These are phyloP conservation scores for Asterella californica DNA, from an alignment of 225 moss, liverwort and hornwort species.

Conservation along the genomic window DNA sequence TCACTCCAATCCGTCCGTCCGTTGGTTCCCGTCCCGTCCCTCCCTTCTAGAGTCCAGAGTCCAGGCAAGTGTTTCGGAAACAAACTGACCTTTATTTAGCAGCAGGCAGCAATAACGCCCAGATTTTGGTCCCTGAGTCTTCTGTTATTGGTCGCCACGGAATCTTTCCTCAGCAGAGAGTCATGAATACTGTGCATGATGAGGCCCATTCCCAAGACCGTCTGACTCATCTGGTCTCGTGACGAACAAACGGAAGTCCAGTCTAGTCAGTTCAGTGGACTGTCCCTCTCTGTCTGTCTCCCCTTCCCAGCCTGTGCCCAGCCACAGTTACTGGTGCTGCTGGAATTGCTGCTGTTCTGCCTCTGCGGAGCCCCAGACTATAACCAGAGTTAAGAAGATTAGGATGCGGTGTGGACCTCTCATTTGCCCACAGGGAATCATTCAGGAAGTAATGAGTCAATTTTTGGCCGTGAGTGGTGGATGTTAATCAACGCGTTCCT, in stretches of 20 bases:
- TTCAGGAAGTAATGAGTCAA: neutral
- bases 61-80: neutral
- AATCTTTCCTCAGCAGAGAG: neutral
- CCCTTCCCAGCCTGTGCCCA: too few species aligned
- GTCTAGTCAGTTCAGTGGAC: neutral
- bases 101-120: neutral
- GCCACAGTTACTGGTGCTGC: neutral
- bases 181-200: slow-evolving; percentile 3
- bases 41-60: too few species aligned
- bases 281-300: too few species aligned
- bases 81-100: too few species aligned
- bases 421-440: neutral
- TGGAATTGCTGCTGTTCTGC: neutral
- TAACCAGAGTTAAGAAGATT: neutral
- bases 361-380: neutral
- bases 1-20: neutral
- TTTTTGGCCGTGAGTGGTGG: neutral
- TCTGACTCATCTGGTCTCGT: neutral
- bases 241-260: neutral
- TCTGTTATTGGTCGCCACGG: neutral
- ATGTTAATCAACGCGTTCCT: neutral
- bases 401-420: neutral
- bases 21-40: neutral
- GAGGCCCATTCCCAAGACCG: neutral
- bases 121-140: neutral